Conservation (phyloP, 352 stramenopile genomes). For the Blastocystis sp. region DNA sequence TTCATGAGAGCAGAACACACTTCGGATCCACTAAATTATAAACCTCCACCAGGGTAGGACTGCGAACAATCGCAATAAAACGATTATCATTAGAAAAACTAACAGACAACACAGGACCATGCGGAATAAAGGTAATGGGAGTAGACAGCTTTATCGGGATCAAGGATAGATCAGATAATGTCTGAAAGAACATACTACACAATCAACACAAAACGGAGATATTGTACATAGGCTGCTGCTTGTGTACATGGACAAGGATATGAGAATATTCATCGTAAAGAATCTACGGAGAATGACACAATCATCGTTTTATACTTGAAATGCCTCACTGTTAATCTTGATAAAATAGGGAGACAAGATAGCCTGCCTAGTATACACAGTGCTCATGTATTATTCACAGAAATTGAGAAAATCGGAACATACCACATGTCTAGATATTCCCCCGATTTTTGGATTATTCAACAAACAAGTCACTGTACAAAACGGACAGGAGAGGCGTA, state of each 20-base stretch:
- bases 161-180: not conserved
- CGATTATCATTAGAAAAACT: slow-evolving; percentile 37
- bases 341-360: slow-evolving; percentile 38
- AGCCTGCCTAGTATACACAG: not conserved
- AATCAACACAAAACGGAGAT: not conserved
- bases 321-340: slow-evolving; percentile 1
- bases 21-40: slow-evolving; percentile 53
- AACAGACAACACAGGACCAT: not conserved
- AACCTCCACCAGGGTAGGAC: not conserved
- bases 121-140: slow-evolving; percentile 37
- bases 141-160: slow-evolving; percentile 12
- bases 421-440: not conserved
- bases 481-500: not conserved
- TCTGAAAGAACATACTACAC: slow-evolving; percentile 47
- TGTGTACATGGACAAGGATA: slow-evolving; percentile 29
- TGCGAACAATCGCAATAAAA: slow-evolving; percentile 36
- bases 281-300: not conserved
- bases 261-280: slow-evolving; percentile 29
- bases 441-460: not conserved
- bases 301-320: not conserved
- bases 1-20: not conserved
- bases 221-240: slow-evolving; percentile 10
- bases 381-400: not conserved
- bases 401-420: not conserved
- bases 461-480: not conserved